Evolutionary conservation across 2,329 filamentous ascomycete genomes (phyloP).

Genomic region (Rhexocercosporidium sp.): DNA sequence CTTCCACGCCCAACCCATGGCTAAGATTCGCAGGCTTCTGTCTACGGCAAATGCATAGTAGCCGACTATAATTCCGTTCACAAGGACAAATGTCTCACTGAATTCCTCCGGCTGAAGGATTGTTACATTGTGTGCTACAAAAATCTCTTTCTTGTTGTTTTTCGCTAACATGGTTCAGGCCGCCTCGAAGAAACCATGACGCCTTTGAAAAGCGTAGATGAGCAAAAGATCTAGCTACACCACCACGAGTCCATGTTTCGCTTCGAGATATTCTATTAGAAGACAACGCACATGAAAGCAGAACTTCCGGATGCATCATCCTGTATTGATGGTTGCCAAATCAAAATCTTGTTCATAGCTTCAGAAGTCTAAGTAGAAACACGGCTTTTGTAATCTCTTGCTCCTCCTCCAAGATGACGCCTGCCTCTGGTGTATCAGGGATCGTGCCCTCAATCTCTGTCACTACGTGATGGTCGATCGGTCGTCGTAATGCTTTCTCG

Average conservation of each 20-base stretch:
- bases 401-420: conserved; percentile 79
- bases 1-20: not conserved
- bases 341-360: conserved; percentile 57
- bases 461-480: conserved; percentile 71
- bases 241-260: not conserved
- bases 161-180: conserved; percentile 46
- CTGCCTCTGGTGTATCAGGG: conserved; percentile 53
- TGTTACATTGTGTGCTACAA: conserved; percentile 75
- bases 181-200: conserved; percentile 55
- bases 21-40: conserved; percentile 64
- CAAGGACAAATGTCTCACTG: conserved; percentile 86
- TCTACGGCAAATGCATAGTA: conserved; percentile 90
- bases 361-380: conserved; percentile 77
- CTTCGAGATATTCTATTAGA: not conserved
- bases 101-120: conserved; percentile 85
- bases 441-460: conserved; percentile 63
- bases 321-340: not conserved
- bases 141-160: not conserved
- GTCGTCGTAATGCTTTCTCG: conserved; percentile 78
- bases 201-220: conserved; percentile 4
- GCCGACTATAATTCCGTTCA: conserved; percentile 88
- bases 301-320: not conserved
- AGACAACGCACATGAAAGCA: not conserved
- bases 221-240: not conserved
- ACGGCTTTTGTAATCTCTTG: conserved; percentile 85